Evolutionary conservation across 257 asterid species (phyloP).

Genomic region (Verbascum thapsus): DNA sequence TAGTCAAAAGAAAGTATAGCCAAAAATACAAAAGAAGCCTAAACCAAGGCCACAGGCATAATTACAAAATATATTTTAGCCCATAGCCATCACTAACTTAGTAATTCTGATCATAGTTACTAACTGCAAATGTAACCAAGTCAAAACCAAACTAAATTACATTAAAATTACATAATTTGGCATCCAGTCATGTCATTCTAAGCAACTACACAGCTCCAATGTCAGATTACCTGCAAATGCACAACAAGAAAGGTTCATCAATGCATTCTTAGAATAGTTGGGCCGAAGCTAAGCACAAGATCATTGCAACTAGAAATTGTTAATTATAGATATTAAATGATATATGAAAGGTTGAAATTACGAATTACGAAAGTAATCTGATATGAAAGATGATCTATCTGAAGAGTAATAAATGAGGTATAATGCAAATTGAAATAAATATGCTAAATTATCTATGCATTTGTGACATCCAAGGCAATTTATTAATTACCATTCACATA

Average conservation of each 20-base stretch:
- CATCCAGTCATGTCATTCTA: conserved; percentile 40
- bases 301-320: no score
- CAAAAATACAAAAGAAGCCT: conserved; percentile 32
- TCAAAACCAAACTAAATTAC: conserved; percentile 35
- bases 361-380: no score
- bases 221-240: conserved; percentile 42
- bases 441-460: background rate
- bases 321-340: no score
- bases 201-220: conserved; percentile 37
- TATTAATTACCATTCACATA: conserved; percentile 41
- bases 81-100: conserved; percentile 28
- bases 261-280: no score
- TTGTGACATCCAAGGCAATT: no score
- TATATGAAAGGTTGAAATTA: no score
- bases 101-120: conserved; percentile 21
- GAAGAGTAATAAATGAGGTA: conserved; percentile 1
- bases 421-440: background rate
- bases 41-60: conserved; percentile 43
- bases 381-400: background rate
- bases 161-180: conserved; percentile 33
- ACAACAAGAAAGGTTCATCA: conserved; percentile 15
- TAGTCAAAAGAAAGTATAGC: conserved; percentile 20
- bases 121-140: conserved; percentile 26
- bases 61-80: conserved; percentile 42
- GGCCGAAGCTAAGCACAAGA: no score